Percentiles rank a stretch among this genome's conserved stretches.
These are phyloP conservation scores for Haplographium delicatum DNA, from an alignment of 495 filamentous ascomycete genomes.

Conservation along the genomic window DNA sequence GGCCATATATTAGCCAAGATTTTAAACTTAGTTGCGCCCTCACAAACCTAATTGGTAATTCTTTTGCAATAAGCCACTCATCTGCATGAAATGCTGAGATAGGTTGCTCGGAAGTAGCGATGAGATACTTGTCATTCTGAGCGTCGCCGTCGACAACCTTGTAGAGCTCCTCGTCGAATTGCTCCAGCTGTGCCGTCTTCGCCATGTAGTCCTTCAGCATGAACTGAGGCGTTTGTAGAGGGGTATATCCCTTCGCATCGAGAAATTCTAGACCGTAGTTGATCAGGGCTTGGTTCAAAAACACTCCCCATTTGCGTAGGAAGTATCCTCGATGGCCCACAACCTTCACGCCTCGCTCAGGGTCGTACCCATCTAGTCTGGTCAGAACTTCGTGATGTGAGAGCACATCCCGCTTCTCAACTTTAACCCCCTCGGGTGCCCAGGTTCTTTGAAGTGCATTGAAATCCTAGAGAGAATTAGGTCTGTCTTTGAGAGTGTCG, in stretches of 20 bases:
- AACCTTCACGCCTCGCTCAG: slow-evolving; percentile 88
- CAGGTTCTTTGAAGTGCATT: slow-evolving; percentile 72
- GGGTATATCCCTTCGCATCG: slow-evolving; percentile 68
- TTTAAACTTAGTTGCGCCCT: neutral
- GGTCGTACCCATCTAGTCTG: slow-evolving; percentile 85
- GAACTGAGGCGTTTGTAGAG: slow-evolving; percentile 89
- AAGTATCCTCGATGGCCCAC: slow-evolving; percentile 96
- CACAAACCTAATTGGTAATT: slow-evolving; percentile 76
- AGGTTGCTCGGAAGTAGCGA: slow-evolving; percentile 95
- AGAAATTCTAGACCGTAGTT: slow-evolving; percentile 94
- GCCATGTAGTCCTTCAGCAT: slow-evolving; percentile 96
- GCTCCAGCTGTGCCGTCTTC: slow-evolving; percentile 96
- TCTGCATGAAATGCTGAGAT: slow-evolving; percentile 86
- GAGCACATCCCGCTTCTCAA: slow-evolving; percentile 66
- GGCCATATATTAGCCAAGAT: neutral
- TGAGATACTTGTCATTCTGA: slow-evolving; percentile 90
- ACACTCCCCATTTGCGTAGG: slow-evolving; percentile 83
- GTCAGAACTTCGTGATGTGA: slow-evolving; percentile 94
- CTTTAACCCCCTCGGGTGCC: slow-evolving; percentile 64
- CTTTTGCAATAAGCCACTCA: slow-evolving; percentile 83
- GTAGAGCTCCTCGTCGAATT: slow-evolving; percentile 97
- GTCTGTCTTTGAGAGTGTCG: neutral
- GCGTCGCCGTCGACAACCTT: slow-evolving; percentile 87
- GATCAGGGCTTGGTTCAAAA: slow-evolving; percentile 84
- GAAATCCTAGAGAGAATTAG: slow-evolving; percentile 53